Base-by-base conservation (phyloP, 2,329 filamentous ascomycete species). In the Penicillium fuscoglaucum region DNA sequence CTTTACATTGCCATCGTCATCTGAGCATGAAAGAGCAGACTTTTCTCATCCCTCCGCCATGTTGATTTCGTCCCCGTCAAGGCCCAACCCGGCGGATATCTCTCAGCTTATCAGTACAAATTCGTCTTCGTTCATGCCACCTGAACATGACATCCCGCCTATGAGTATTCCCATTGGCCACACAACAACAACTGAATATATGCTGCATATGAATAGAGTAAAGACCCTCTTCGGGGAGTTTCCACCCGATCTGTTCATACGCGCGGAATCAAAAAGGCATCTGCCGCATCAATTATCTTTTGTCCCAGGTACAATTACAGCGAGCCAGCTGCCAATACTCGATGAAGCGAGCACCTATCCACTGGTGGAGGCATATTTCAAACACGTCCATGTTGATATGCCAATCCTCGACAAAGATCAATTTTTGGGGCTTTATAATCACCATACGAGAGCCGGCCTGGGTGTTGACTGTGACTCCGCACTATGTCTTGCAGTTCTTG, bases 171-270 rank as follows among this genome's bases (percentile, higher is more conserved):
- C 54, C 3, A 57, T 52, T 2, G 47, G 54, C 1, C 48, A 57
- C 24, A 57, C 54, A 21, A 52, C 54, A 15, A 57, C 54, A 24
- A 57, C 54, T 2, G 54, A 57, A 39, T 57, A 57, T 39, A 57
- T 57, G 54, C 31, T 57, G 12, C 54, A 57, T 37, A 57, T 57
- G 48, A 57, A 31, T 15, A 57, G 31, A 46, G 40, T 52, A 35
- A 57, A 57, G 19, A 40, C 47, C 6, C 33, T 57, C 9, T 57
- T 57, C 19, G 48, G 54, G 5, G 54, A 57, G 17, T 57, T 57
- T 21, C 54, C 54, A 26, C 54, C 54, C n/a, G 54, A 57, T n/a
- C 31, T 57, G 29, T 57, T 57, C n/a, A 57, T 57, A 52, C 47
- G 54, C 9, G 54, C 54, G 8, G 54, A 57, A 33, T 57, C 54